Evolutionary conservation across 2,329 filamentous ascomycete species (phyloP), one percentile per base, ranked within the genome.

Genomic region (Helminthosporium solani): DNA sequence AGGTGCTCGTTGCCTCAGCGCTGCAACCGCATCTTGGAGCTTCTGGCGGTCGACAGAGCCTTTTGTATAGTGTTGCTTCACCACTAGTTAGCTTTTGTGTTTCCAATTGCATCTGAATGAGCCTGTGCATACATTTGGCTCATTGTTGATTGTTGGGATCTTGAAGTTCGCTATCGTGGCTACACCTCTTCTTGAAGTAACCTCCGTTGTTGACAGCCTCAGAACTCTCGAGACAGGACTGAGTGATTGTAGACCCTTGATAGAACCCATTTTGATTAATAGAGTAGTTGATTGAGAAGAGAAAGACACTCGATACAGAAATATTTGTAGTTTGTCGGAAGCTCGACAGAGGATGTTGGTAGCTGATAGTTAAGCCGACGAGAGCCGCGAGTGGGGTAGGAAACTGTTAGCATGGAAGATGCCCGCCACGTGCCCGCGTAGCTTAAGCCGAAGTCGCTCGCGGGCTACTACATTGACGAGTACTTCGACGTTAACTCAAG

Each of bases 61-160:
- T 70, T 94, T 94, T 53, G 79, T 79, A 70, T 96, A 99, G 73
- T 92, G 87, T 76, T 95, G 87, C 90, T 96, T 60, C 46, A 46
- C 28, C 35, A 16, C 44, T 15, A 47, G 38, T 43, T 18, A 16
- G 25, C 16, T 7, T 33, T n/a, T 11, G 7, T n/a, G 28, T 5
- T 16, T 18, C 20, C 35, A 21, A 21, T 23, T 15, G 6, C 2
- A 23, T 14, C 19, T 14, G n/a, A 2, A 7, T 18, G 38, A 47
- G 14, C 21, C 33, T 23, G 33, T 19, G 44, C 88, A 71, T 73
- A 96, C 91, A 70, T 96, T 99, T n/a, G 90, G 90, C 76, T 99
- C 94, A 69, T 99, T 99, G 67, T 82, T 77, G 60, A 96, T 83
- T 53, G 84, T 84, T 40, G 94, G 94, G 41, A 91, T 82, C 77